A percentile compares a stretch with the other conserved stretches of the same genome.
Conservation (phyloP, 2,329 filamentous ascomycete genomes). For the Nigrospora osmanthi region DNA sequence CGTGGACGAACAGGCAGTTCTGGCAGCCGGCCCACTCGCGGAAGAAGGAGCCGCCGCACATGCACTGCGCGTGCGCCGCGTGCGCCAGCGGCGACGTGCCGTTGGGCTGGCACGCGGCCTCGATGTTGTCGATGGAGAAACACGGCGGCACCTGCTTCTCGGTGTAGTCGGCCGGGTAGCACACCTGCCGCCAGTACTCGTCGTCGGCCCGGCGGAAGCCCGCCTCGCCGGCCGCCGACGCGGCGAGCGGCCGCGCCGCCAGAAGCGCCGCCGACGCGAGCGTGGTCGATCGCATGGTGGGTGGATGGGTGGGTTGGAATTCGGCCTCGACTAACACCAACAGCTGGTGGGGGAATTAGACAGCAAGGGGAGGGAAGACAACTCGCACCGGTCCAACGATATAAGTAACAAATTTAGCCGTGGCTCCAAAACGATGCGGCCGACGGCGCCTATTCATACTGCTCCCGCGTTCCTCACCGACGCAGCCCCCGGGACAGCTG, state of each 20-base stretch:
- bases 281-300: neutral
- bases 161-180: constrained; percentile 1
- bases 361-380: too few species aligned
- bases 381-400: too few species aligned
- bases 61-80: constrained; percentile 25
- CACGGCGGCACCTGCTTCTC: constrained; percentile 15
- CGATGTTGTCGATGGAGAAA: constrained; percentile 19
- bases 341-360: too few species aligned
- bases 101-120: constrained; percentile 20
- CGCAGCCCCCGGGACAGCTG: too few species aligned
- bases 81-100: constrained; percentile 18
- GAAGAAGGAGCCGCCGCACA: constrained; percentile 36
- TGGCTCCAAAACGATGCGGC: too few species aligned
- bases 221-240: neutral
- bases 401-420: too few species aligned
- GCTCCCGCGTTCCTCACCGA: too few species aligned
- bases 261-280: constrained; percentile 2
- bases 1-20: constrained; percentile 30
- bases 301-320: too few species aligned
- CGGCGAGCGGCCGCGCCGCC: neutral
- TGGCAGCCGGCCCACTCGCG: constrained; percentile 32
- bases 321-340: too few species aligned
- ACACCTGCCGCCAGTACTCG: constrained; percentile 5
- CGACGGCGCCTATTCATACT: too few species aligned
- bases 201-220: neutral